Base-by-base conservation (phyloP, 345 rosid genomes). In the Crucihimalaya himalaica region DNA sequence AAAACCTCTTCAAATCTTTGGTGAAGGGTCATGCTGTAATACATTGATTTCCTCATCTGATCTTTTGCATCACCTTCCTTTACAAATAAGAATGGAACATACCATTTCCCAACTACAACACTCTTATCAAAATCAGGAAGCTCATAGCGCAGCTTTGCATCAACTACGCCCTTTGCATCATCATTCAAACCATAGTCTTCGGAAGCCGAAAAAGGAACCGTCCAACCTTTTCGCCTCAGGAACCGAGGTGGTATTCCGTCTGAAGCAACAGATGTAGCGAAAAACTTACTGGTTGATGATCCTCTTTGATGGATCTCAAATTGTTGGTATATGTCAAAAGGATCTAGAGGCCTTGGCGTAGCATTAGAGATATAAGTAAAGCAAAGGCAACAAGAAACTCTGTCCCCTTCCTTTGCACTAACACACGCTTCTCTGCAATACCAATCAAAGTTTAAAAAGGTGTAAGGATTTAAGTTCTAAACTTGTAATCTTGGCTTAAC, bases 21-120 rank as follows among this genome's bases (percentile, higher is more conserved):
- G 75, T 85, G 78, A 9, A 90, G 86, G 0, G 90, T 85, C 86
- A 90, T 83, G 56, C 70, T 73, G 12, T 90, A 90, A 63, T 82
- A 80, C 80, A 75, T 81, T 1, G 90, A 79, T 5, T 3, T 72
- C 51, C 6, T 75, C 71, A 85, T 79, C 35, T 88, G 93, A 15
- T 85, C 73, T 66, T 74, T 73, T 8, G 57, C 51, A 13, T 31
- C 45, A 40, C 75, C 78, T 23, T 90, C 94, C 25, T 69, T 87
- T 2, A 88, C 71, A 42, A 86, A 88, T 69, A 90, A 55, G 72
- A 85, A 90, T 0, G 94, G 97, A 50, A 83, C 85, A 42, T 85
- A 90, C 97, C 92, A 90, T 68, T 76, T 87, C 19, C 92, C 97
- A 18, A 87, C 87, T 6, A 71, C 68, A 13, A 66, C 63, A n/a